Base-by-base conservation (phyloP, 768 basidiomycete species). In the Lactarius tabidus region DNA sequence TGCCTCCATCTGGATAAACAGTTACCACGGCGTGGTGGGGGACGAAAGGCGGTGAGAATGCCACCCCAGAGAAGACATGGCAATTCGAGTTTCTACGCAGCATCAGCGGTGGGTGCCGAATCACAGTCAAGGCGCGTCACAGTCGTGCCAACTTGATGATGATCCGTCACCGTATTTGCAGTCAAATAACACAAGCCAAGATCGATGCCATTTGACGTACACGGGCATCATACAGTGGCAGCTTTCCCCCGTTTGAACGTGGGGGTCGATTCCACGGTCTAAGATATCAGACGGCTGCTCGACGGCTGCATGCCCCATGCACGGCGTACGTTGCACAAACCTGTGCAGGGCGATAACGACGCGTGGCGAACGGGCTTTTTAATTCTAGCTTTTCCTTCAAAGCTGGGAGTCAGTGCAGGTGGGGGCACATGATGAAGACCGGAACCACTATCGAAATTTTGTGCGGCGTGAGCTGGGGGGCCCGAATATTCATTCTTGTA, bases 311-410 rank as follows among this genome's bases (percentile, higher is more conserved):
- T 23, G 45, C 45, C 51, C 38, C 38, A 12, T 38, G 38, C 38
- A 2, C 35, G 62, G 33, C 33, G 8, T 4, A 33, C 33, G 4
- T 8, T 58, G 62, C 57, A 51, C 48, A 51, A n/a, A 14, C 51
- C 43, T 57, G 38, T 35, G 45, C 51, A n/a, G 38, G 38, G 38
- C 41, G 57, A 66, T 58, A 58, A 59, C 38, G 57, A 66, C 61
- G 61, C 65, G 58, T 62, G 65, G 65, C 57, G 1, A 43, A 62
- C 56, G 61, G 65, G 36, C 41, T 62, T 59, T 60, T 23, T 54
- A 52, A 45, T 45, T 48, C 3, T 55, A 33, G 48, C 39, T 20
- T 8, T 43, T n/a, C 31, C 38, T 53, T 18, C 15, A 35, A 41
- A 51, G 38, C 26, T 15, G 39, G 20, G 56, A 31, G 28, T 54